These are phyloP conservation scores for Termitomyces sp. DNA, from an alignment of 768 basidiomycete genomes.

Conservation along the genomic window DNA sequence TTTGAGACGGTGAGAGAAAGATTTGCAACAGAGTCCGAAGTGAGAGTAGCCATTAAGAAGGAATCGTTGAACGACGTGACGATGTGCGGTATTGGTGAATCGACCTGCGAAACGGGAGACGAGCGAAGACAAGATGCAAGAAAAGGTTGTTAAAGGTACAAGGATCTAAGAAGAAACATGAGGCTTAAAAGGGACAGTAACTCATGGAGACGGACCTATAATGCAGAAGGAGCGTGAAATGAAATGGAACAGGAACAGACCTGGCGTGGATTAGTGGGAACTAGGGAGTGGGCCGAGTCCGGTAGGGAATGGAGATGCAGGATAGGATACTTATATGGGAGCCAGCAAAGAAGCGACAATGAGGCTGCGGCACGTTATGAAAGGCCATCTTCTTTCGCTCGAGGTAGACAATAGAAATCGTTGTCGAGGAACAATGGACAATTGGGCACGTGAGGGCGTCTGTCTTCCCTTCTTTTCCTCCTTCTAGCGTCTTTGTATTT, in stretches of 20 bases:
- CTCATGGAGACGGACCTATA: background rate
- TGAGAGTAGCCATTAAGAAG: constrained; percentile 29
- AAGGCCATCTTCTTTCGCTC: background rate
- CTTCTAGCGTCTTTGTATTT: constrained; percentile 4
- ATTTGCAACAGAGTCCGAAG: constrained; percentile 32
- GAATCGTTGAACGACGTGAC: constrained; percentile 20
- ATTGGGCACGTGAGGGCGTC: constrained; percentile 10
- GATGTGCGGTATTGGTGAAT: constrained; percentile 29
- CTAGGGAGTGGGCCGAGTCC: constrained; percentile 26
- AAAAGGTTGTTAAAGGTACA: constrained; percentile 17
- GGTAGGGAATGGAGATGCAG: constrained; percentile 8
- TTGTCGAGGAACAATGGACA: constrained; percentile 16
- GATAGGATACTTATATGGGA: constrained; percentile 10
- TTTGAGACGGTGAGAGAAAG: constrained; percentile 71
- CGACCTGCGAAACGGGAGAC: constrained; percentile 56
- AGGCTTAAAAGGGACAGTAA: constrained; percentile 4
- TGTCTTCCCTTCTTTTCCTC: constrained; percentile 1
- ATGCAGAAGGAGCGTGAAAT: constrained; percentile 2
- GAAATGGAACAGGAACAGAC: constrained; percentile 6
- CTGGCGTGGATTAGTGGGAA: constrained; percentile 7
- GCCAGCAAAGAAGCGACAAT: constrained; percentile 7
- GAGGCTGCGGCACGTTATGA: constrained; percentile 5
- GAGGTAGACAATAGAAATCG: constrained; percentile 16
- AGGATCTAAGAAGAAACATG: constrained; percentile 4
- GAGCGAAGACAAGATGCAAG: constrained; percentile 6